Evolutionary conservation across 106 monocot genomes (phyloP).

Genomic region (Gastrodia elata): DNA sequence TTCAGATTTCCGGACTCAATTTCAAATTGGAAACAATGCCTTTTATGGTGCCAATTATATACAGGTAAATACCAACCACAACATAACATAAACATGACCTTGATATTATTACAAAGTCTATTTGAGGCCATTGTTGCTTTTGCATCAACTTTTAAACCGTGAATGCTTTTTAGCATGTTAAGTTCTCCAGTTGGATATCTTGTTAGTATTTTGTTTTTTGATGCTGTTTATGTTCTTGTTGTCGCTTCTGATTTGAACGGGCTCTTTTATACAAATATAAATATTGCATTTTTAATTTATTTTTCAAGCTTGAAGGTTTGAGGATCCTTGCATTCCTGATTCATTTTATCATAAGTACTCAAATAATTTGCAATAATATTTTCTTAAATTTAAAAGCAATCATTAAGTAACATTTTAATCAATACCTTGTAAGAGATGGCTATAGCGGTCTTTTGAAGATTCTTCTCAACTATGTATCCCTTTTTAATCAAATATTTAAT

Average conservation of each 20-base stretch:
- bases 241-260: neutral
- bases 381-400: neutral
- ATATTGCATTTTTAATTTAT: neutral
- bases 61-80: constrained; percentile 39
- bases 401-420: neutral
- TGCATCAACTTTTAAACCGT: too few species aligned
- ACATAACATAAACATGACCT: neutral
- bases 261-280: neutral
- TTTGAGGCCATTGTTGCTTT: neutral
- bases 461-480: neutral
- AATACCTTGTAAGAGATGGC: neutral
- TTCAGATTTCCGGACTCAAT: constrained; percentile 69
- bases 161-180: neutral
- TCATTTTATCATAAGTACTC: neutral
- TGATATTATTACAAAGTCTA: neutral
- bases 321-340: neutral
- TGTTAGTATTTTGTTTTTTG: neutral
- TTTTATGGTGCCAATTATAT: constrained; percentile 99
- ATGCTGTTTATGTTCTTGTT: neutral
- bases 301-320: neutral
- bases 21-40: constrained; percentile 91
- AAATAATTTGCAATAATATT: neutral
- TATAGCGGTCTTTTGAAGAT: neutral
- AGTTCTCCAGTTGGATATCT: neutral
- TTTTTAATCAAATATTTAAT: neutral